These are phyloP conservation scores for Thalassiosira mediterranea DNA, from an alignment of 352 stramenopile genomes.

Conservation along the genomic window DNA sequence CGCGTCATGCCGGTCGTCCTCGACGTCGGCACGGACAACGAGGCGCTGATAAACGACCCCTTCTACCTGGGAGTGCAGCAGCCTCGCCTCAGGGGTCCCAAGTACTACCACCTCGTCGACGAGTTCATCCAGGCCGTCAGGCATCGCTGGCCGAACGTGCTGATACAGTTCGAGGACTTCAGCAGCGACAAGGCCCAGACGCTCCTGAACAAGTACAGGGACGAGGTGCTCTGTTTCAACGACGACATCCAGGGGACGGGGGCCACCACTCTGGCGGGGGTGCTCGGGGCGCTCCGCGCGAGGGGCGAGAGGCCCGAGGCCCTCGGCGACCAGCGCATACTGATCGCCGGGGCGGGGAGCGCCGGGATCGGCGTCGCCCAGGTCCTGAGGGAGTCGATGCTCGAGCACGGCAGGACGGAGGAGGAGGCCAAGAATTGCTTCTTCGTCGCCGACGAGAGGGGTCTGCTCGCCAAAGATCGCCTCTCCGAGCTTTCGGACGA, in stretches of 20 bases:
- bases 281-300: slow-evolving; percentile 77
- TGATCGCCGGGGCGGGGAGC: slow-evolving; percentile 94
- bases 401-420: slow-evolving; percentile 81
- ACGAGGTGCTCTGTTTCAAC: slow-evolving; percentile 95
- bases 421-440: slow-evolving; percentile 81
- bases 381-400: slow-evolving; percentile 88
- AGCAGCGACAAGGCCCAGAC: slow-evolving; percentile 79
- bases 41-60: slow-evolving; percentile 86
- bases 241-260: slow-evolving; percentile 98
- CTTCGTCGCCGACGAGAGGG: slow-evolving; percentile 80
- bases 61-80: slow-evolving; percentile 94
- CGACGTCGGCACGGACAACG: slow-evolving; percentile 96
- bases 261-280: slow-evolving; percentile 91
- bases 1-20: slow-evolving; percentile 93
- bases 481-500: slow-evolving; percentile 60
- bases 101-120: slow-evolving; percentile 94
- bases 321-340: slow-evolving; percentile 92
- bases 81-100: slow-evolving; percentile 87
- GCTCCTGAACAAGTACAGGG: slow-evolving; percentile 93
- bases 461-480: slow-evolving; percentile 69
- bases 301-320: slow-evolving; percentile 65
- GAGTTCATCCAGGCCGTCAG: slow-evolving; percentile 95
- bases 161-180: slow-evolving; percentile 98
- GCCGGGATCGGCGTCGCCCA: slow-evolving; percentile 94
- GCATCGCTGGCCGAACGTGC: slow-evolving; percentile 91